Percentiles rank a stretch among this genome's conserved stretches.
Evolutionary conservation across 2,329 filamentous ascomycete genomes (phyloP).

Genomic region (Colletotrichum australisinense): DNA sequence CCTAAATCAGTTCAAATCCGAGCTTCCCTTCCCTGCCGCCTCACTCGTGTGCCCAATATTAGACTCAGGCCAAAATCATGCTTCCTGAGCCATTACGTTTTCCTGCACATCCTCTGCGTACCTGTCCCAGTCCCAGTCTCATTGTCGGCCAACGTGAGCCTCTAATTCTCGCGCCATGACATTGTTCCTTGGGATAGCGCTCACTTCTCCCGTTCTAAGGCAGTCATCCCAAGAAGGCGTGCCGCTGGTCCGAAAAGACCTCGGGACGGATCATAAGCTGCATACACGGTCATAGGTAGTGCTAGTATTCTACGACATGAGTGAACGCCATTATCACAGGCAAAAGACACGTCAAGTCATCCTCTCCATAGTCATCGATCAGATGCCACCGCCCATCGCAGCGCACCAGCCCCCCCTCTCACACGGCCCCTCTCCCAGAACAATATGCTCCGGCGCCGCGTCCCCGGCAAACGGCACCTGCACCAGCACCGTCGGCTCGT

Average conservation of each 20-base stretch:
- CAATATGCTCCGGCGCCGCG: constrained; percentile 40
- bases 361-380: background rate
- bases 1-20: constrained; percentile 10
- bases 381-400: constrained; percentile 1
- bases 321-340: background rate
- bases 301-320: background rate
- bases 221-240: background rate
- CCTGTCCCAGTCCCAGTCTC: background rate
- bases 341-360: background rate
- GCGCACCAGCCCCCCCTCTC: constrained; percentile 20
- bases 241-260: background rate
- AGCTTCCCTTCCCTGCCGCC: background rate
- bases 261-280: background rate
- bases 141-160: constrained; percentile 11
- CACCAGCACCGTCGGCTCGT: constrained; percentile 46
- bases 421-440: constrained; percentile 46
- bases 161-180: background rate
- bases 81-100: constrained; percentile 23
- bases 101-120: background rate
- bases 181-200: background rate
- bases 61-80: background rate
- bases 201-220: background rate
- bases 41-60: background rate
- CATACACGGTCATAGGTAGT: background rate
- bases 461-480: constrained; percentile 44